Evolutionary conservation across 169 alveolate species (phyloP).

Genomic region (Cystoisospora suis): DNA sequence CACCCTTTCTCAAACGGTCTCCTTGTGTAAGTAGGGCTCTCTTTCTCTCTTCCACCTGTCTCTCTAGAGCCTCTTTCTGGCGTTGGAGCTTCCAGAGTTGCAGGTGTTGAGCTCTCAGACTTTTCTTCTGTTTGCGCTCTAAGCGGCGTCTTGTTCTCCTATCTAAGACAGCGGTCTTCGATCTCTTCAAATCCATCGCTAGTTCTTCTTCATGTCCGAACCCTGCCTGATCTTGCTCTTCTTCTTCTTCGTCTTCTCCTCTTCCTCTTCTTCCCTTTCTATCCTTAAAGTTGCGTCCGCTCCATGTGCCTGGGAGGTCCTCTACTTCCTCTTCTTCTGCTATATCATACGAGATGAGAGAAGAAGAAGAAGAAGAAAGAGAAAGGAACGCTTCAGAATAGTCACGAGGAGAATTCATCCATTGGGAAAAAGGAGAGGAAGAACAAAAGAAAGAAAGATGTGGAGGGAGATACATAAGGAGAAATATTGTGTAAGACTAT

Average conservation of each 20-base stretch:
- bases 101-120: neutral
- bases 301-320: neutral
- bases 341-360: no score
- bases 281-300: neutral
- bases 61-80: constrained; percentile 41
- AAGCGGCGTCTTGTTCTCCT: neutral
- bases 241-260: neutral
- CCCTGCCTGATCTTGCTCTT: neutral
- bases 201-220: constrained; percentile 16
- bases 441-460: no score
- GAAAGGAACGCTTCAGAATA: neutral
- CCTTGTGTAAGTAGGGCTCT: no score
- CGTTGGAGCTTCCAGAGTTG: neutral
- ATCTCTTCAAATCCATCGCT: neutral
- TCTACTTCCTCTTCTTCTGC: neutral
- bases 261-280: neutral
- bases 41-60: constrained; percentile 26
- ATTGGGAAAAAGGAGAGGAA: no score
- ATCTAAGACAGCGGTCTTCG: neutral
- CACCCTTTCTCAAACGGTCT: no score
- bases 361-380: no score
- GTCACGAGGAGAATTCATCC: neutral
- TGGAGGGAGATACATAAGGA: neutral
- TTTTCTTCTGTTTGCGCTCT: constrained; percentile 6
- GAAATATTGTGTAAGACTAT: neutral